Evolutionary conservation across 148 eudicot species (phyloP).

Genomic region (Rhododendron mucronatum): DNA sequence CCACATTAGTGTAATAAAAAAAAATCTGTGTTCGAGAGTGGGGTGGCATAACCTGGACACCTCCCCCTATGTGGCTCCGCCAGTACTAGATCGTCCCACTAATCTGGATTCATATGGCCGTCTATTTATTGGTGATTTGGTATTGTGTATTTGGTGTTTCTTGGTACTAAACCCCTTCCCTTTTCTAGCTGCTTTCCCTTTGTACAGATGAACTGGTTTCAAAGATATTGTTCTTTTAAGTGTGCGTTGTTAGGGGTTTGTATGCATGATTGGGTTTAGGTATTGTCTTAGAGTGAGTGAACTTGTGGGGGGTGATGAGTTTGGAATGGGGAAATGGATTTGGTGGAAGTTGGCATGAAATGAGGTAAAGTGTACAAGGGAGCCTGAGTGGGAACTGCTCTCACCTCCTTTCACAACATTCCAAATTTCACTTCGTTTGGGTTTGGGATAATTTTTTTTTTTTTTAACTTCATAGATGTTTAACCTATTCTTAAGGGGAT

Average conservation of each 20-base stretch:
- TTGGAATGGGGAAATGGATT: constrained; percentile 13
- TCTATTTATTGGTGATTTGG: neutral
- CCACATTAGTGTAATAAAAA: neutral
- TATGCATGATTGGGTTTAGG: constrained; percentile 23
- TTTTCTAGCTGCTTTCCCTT: constrained; percentile 2
- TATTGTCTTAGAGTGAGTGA: constrained; percentile 15
- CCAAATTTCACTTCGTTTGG: constrained; percentile 16
- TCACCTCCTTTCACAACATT: constrained; percentile 43
- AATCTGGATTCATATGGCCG: neutral
- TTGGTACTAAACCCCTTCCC: neutral
- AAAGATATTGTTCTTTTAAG: neutral
- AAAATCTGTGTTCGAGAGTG: too few species aligned
- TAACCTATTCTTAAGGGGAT: too few species aligned
- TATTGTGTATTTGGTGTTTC: neutral
- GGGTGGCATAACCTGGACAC: too few species aligned
- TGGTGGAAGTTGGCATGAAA: constrained; percentile 40
- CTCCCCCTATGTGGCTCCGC: neutral
- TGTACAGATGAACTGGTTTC: neutral
- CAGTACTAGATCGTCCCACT: neutral
- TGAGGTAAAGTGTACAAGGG: neutral
- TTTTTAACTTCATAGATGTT: too few species aligned
- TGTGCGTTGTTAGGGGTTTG: constrained; percentile 15
- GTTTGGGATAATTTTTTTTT: too few species aligned
- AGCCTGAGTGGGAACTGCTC: constrained; percentile 18
- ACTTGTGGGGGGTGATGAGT: neutral